A percentile compares a stretch with the other conserved stretches of the same genome.
These are phyloP conservation scores for Agarophyton chilense DNA, from an alignment of 23 red algal genomes.

Conservation along the genomic window DNA sequence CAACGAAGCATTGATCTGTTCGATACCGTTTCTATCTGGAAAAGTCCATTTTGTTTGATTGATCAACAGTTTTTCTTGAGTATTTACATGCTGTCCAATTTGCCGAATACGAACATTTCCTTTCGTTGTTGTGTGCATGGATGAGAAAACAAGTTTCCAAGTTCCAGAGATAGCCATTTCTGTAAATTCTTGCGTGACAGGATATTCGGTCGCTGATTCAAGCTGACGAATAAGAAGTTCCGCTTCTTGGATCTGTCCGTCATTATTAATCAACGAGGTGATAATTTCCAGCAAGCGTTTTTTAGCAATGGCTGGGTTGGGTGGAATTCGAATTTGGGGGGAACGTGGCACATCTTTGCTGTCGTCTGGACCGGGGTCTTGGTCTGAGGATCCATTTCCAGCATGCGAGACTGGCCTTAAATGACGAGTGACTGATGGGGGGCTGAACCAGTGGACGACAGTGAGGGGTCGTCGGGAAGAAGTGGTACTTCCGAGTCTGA, in stretches of 20 bases:
- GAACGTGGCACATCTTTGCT: neutral
- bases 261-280: neutral
- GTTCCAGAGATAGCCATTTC: slow-evolving; percentile 46
- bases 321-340: neutral
- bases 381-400: neutral
- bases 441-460: neutral
- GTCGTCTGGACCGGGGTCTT: neutral
- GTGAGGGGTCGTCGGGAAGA: neutral
- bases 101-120: slow-evolving; percentile 41
- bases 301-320: neutral
- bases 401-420: neutral
- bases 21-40: neutral
- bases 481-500: no score
- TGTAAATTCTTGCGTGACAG: slow-evolving; percentile 44
- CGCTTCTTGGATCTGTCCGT: neutral
- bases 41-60: slow-evolving; percentile 47
- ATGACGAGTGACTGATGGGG: neutral
- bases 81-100: slow-evolving; percentile 19
- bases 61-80: slow-evolving; percentile 4
- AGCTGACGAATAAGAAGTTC: slow-evolving; percentile 35
- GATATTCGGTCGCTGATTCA: neutral
- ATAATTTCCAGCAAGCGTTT: neutral
- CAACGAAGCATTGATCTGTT: slow-evolving; percentile 29
- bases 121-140: neutral
- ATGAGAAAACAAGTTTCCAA: slow-evolving; percentile 52